These are phyloP conservation scores for Calocera cornea DNA, from an alignment of 768 basidiomycete species.

Conservation along the genomic window DNA sequence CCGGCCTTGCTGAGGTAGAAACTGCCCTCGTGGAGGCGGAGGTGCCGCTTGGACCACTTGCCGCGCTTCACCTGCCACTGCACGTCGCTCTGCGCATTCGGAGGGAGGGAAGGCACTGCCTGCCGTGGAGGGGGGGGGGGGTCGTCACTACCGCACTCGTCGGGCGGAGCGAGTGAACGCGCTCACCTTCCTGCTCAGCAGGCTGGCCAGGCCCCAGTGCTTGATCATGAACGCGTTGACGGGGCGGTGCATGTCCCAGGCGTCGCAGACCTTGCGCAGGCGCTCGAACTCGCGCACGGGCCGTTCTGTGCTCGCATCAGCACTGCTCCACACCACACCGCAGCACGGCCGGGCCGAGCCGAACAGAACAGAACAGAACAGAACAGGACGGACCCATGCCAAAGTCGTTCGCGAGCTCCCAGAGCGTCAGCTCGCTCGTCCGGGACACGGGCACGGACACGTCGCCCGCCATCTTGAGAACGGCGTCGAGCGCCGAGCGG, in stretches of 20 bases:
- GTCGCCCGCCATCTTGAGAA: slow-evolving; percentile 43
- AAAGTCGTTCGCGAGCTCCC: slow-evolving; percentile 78
- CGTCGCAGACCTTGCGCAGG: slow-evolving; percentile 60
- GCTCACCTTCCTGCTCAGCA: slow-evolving; percentile 29
- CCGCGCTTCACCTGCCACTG: slow-evolving; percentile 85
- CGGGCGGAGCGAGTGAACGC: neutral
- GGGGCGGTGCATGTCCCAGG: slow-evolving; percentile 77
- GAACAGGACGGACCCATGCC: slow-evolving; percentile 58
- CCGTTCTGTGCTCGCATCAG: slow-evolving; percentile 46
- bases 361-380: too few species aligned
- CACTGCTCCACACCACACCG: too few species aligned
- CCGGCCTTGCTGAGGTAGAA: slow-evolving; percentile 84
- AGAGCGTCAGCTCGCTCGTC: slow-evolving; percentile 59
- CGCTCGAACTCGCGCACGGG: slow-evolving; percentile 79
- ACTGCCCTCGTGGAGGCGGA: slow-evolving; percentile 73
- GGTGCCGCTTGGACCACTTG: slow-evolving; percentile 89
- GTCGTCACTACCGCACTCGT: neutral
- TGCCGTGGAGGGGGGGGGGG: too few species aligned
- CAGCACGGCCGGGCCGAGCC: too few species aligned
- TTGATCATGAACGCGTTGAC: slow-evolving; percentile 72
- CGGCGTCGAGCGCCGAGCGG: slow-evolving; percentile 52
- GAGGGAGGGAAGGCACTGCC: slow-evolving; percentile 37
- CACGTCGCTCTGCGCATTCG: slow-evolving; percentile 46
- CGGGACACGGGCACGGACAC: slow-evolving; percentile 34
- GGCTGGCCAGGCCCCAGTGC: slow-evolving; percentile 48